Evolutionary conservation across 768 basidiomycete genomes (phyloP), one percentile per base, ranked within the genome.

Genomic region (Kwoniella sp.): DNA sequence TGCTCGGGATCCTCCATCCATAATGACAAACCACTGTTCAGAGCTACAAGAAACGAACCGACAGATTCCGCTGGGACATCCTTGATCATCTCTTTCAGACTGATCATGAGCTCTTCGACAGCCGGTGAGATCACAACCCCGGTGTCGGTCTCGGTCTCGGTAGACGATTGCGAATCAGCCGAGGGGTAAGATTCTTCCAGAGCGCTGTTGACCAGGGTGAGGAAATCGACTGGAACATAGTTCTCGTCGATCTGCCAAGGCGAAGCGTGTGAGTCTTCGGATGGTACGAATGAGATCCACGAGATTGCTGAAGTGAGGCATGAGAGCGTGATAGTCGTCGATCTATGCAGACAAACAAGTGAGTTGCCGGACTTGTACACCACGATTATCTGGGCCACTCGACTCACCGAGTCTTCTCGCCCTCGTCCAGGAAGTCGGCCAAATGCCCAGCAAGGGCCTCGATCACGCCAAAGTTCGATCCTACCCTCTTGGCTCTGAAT

Each of bases 391-490:
- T 52, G 23, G 71, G 71, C 8, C 41, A 9, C 9, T 8, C 34
- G 34, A 37, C 41, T 45, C 17, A 45, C 41, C 57, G 66, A 8
- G 73, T 74, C 61, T 68, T 73, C 23, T 62, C 59, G 15, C 52
- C 60, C 23, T 71, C 56, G 25, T 58, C 55, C 9, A 71, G 58
- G 54, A 63, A 73, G 53, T 73, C 75, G 12, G 41, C 31, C 37
- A 77, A 52, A 60, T 73, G 73, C 20, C 64, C 73, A 13, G 75
- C 71, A 28, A 77, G 50, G 17, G 60, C 53, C 52, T 77, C 75
- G 47, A 77, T 58, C 11, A 77, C 72, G 34, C 75, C 75, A 30
- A 67, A 48, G 57, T 77, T 77, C 34, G 73, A 56, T 31, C 73
- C 75, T 4, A 73, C 68, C 22, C 68, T 29, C 54, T 74, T 77